phyloP scores from a whole-genome alignment of 2,329 filamentous ascomycete species.

The Aspergillus pseudotamarii region DNA sequence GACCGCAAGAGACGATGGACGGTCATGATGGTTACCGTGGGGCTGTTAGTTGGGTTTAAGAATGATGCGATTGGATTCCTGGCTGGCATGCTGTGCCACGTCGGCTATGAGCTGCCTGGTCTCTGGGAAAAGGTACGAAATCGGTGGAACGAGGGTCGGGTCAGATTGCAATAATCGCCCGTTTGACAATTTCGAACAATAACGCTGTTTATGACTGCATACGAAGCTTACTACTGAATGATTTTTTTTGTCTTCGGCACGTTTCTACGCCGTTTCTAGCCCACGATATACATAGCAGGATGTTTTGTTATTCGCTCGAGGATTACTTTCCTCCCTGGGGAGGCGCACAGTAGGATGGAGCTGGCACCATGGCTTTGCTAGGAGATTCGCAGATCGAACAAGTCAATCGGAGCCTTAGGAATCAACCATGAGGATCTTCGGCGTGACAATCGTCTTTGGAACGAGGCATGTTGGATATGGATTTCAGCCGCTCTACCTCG shows the following conservation, averaged over 20 bases:
- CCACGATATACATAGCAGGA: background rate
- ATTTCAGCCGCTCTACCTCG: background rate
- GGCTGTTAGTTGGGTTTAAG: conserved; percentile 78
- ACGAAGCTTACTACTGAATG: background rate
- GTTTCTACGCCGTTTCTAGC: background rate
- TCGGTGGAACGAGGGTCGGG: conserved; percentile 35
- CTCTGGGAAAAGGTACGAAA: conserved; percentile 27
- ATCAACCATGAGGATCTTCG: background rate
- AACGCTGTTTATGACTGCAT: background rate
- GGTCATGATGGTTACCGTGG: conserved; percentile 87
- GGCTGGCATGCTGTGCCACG: conserved; percentile 79
- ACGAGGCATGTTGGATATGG: background rate
- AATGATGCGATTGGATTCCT: conserved; percentile 89
- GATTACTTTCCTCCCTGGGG: background rate
- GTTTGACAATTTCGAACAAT: background rate
- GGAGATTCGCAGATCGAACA: background rate
- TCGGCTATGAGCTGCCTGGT: conserved; percentile 57
- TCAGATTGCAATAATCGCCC: conserved; percentile 23
- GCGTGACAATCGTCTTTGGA: background rate
- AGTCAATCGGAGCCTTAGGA: background rate
- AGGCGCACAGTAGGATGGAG: background rate
- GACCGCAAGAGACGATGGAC: conserved; percentile 78
- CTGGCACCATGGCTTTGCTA: background rate
- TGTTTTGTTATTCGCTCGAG: background rate
- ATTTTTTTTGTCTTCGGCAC: background rate